Base-by-base conservation (phyloP, 208 protist species). In the Wallacemonas rigidus region DNA sequence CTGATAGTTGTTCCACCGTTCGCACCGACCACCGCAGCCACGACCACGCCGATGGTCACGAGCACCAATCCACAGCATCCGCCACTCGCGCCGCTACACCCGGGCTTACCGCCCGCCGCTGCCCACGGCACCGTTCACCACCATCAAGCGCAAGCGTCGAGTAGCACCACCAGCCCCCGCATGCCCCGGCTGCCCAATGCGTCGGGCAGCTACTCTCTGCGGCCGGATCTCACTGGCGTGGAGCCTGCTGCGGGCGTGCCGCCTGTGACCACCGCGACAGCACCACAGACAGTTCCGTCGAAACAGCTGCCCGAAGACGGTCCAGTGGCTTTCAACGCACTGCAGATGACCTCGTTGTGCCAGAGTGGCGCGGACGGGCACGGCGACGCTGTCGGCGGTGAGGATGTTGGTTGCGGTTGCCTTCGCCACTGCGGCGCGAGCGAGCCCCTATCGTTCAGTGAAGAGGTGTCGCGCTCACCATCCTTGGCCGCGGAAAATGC, bases 311-410 rank as follows among this genome's bases (percentile, higher is more conserved):
- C 61, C n/a, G 44, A 61, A 2, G 39, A 68, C 5, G 35, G 17
- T 3, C 39, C 41, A 2, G 55, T 44, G 26, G 60, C 64, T 44
- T 76, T 71, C 57, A 57, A 71, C 72, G 72, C 72, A 5, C 72
- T 76, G 2, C 72, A 76, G 50, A 50, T 76, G 17, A 57, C 60
- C 2, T 45, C 61, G 14, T 62, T 75, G 41, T 45, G 60, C 17
- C 60, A 65, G 43, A 51, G 43, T 41, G 9, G 36, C 9, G 14
- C 7, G n/a, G 40, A 48, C 40, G 40, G 17, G 9, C 15, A 6
- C 53, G 53, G 17, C 5, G 53, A 57, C 53, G 53, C 11, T 6
- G 53, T 38, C 11, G 53, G 53, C 17, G 53, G 9, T n/a, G 26
- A 26, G 26, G 26, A 26, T 26, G 26, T 26, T 26, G 26, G 26